Evolutionary conservation across 1,284 basidiomycete genomes (phyloP).

Genomic region (Sphaerobolus stellatus): DNA sequence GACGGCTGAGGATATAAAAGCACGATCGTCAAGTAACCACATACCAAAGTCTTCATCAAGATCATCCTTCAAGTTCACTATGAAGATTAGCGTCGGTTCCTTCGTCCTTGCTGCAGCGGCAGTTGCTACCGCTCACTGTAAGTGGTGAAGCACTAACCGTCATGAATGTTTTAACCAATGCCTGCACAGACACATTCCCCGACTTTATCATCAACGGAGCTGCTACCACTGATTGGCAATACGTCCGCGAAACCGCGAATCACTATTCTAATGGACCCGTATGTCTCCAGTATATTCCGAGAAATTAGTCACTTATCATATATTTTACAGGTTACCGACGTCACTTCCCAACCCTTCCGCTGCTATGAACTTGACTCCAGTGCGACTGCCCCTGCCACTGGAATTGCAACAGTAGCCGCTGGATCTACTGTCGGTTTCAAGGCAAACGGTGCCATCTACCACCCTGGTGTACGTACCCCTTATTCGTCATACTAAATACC

Average conservation of each 20-base stretch:
- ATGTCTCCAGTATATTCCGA: conserved; percentile 15
- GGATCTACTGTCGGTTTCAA: conserved; percentile 39
- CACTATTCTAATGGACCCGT: conserved; percentile 43
- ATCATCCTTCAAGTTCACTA: too few relatives aligned
- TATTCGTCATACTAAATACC: neutral
- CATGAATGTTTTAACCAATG: neutral
- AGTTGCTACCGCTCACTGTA: neutral
- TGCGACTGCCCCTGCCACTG: conserved; percentile 34
- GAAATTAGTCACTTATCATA: too few relatives aligned
- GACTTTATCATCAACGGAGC: conserved; percentile 39
- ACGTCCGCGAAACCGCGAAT: conserved; percentile 45
- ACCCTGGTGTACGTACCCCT: conserved; percentile 37
- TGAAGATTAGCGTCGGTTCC: too few relatives aligned
- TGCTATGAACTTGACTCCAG: conserved; percentile 45
- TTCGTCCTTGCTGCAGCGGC: neutral
- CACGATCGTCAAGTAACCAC: too few relatives aligned
- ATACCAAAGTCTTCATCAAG: too few relatives aligned
- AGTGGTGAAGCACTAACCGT: neutral
- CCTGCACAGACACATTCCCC: conserved; percentile 39
- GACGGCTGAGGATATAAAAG: too few relatives aligned
- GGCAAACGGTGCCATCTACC: conserved; percentile 31
- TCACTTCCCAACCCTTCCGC: conserved; percentile 42
- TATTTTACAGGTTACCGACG: conserved; percentile 48
- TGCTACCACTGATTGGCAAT: conserved; percentile 40
- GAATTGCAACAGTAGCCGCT: conserved; percentile 42